Percentiles rank a stretch among this genome's conserved stretches.
Evolutionary conservation across 306 rosid genomes (phyloP).

Genomic region (Acacia crassicarpa): DNA sequence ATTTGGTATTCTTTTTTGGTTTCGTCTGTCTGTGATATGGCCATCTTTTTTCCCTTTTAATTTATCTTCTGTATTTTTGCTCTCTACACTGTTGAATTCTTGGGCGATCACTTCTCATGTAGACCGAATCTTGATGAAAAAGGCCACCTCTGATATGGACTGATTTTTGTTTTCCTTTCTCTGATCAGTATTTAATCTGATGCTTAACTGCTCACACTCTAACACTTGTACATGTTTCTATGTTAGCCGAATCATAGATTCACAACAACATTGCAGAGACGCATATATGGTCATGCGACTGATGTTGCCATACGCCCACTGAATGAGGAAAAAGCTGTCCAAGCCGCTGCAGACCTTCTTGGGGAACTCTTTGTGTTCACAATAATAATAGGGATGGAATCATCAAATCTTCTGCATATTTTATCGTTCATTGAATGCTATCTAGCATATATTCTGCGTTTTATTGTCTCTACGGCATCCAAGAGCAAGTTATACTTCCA

Average conservation of each 20-base stretch:
- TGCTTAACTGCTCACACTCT: neutral
- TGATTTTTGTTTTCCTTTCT: neutral
- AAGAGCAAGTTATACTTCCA: too few species aligned
- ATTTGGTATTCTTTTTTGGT: neutral
- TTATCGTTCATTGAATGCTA: neutral
- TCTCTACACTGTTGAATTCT: neutral
- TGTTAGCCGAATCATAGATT: slow-evolving; percentile 68
- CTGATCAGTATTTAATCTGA: neutral
- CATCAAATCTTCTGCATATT: neutral
- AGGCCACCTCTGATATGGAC: neutral
- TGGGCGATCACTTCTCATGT: neutral
- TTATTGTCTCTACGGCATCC: slow-evolving; percentile 9
- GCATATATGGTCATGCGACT: slow-evolving; percentile 70
- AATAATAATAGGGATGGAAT: slow-evolving; percentile 33
- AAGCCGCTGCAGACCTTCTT: slow-evolving; percentile 78
- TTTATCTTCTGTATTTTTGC: neutral
- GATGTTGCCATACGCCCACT: slow-evolving; percentile 71
- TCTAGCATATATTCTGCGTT: slow-evolving; percentile 32
- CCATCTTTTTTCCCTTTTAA: neutral
- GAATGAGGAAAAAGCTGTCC: slow-evolving; percentile 81
- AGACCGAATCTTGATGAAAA: neutral
- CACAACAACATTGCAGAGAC: slow-evolving; percentile 66
- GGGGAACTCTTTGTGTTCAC: slow-evolving; percentile 78
- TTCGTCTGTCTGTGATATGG: neutral
- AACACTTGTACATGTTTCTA: neutral